phyloP scores from a whole-genome alignment of 2,329 filamentous ascomycete species.

The Emericellopsis cladophorae region DNA sequence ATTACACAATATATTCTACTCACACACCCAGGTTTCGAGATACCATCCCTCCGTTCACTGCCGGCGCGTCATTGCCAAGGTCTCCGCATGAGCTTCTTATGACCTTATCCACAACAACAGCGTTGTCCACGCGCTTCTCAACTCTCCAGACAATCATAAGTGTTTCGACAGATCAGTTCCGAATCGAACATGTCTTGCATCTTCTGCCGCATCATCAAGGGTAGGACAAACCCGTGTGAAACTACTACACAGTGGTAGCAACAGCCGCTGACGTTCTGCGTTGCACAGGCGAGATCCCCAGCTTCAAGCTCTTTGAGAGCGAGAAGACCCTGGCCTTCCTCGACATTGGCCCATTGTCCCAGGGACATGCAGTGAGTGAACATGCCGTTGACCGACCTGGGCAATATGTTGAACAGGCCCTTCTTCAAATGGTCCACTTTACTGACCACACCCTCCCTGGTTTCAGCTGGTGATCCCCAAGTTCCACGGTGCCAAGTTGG shows the following conservation, averaged over 20 bases:
- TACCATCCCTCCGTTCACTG: background rate
- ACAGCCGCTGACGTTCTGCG: background rate
- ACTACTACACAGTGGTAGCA: background rate
- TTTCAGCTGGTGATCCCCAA: constrained; percentile 88
- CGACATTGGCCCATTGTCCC: constrained; percentile 82
- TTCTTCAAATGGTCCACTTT: constrained; percentile 41
- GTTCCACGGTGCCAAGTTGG: constrained; percentile 80
- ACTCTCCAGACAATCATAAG: background rate
- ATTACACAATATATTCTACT: constrained; percentile 11
- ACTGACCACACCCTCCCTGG: constrained; percentile 52
- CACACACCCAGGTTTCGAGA: constrained; percentile 1
- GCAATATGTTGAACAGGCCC: no score
- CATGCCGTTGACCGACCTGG: background rate
- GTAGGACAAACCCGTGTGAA: constrained; percentile 21
- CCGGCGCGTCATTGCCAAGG: background rate
- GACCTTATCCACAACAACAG: background rate
- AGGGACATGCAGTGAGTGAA: constrained; percentile 69
- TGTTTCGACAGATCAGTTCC: background rate
- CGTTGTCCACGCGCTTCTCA: background rate
- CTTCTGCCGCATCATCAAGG: constrained; percentile 98
- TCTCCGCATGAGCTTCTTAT: background rate
- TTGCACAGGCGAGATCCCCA: constrained; percentile 75
- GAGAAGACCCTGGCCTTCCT: constrained; percentile 92
- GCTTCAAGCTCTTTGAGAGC: constrained; percentile 90
- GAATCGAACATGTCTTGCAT: constrained; percentile 47